These are phyloP conservation scores for Cucumis hystrix DNA, from an alignment of 306 rosid species.

Conservation along the genomic window DNA sequence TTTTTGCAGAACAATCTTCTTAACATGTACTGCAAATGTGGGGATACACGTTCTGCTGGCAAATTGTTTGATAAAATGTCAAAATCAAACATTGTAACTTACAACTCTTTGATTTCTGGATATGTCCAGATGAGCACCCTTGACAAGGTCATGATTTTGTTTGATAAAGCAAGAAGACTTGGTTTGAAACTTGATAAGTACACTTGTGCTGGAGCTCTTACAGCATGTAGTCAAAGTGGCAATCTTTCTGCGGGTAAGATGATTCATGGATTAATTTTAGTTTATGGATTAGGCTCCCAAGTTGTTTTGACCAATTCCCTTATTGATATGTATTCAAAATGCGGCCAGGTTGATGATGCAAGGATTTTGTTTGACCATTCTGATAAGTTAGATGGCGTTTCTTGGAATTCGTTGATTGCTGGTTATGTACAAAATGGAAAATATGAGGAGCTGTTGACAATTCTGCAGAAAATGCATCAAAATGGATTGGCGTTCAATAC, in stretches of 20 bases:
- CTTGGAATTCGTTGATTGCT: slow-evolving; percentile 45
- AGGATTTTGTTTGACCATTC: slow-evolving; percentile 34
- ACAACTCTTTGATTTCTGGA: slow-evolving; percentile 27
- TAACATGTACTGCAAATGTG: slow-evolving; percentile 12
- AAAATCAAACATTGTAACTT: slow-evolving; percentile 18
- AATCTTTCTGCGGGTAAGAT: slow-evolving; percentile 22
- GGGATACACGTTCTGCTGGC: slow-evolving; percentile 12
- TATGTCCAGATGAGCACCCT: slow-evolving; percentile 11
- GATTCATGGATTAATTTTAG: slow-evolving; percentile 29
- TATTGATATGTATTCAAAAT: slow-evolving; percentile 47
- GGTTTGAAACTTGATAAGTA: slow-evolving; percentile 24
- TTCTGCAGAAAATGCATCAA: slow-evolving; percentile 32
- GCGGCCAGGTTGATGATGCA: slow-evolving; percentile 20
- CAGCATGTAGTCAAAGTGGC: slow-evolving; percentile 17
- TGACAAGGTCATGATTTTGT: slow-evolving; percentile 15
- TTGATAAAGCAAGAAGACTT: slow-evolving; percentile 20
- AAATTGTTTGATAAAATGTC: slow-evolving; percentile 26
- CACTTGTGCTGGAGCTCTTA: slow-evolving; percentile 27
- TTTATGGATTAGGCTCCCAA: slow-evolving; percentile 17
- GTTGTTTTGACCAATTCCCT: slow-evolving; percentile 27
- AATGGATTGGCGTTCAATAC: slow-evolving; percentile 24
- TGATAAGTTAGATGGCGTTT: slow-evolving; percentile 25
- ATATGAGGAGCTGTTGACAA: slow-evolving; percentile 14
- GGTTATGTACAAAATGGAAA: slow-evolving; percentile 31
- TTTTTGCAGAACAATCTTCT: slow-evolving; percentile 32